Evolutionary conservation across 768 basidiomycete genomes (phyloP).

Genomic region (Postia placenta): DNA sequence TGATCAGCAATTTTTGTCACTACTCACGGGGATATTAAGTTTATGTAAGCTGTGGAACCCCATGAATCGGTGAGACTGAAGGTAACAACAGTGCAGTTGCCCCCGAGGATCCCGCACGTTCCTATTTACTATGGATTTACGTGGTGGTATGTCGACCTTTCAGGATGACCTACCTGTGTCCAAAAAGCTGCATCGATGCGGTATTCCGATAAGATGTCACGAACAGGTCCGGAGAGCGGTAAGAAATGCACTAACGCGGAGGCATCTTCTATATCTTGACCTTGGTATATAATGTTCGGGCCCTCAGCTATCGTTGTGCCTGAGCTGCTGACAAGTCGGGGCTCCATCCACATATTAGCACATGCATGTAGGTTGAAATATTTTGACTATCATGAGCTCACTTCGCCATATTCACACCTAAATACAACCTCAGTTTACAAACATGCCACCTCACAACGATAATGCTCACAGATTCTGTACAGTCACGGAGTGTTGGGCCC

Average conservation of each 20-base stretch:
- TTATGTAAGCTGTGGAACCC: background rate
- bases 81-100: background rate
- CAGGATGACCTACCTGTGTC: background rate
- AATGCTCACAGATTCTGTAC: background rate
- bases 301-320: background rate
- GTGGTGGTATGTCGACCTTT: too few relatives aligned
- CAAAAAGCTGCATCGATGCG: background rate
- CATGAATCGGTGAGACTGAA: background rate
- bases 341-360: background rate
- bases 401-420: background rate
- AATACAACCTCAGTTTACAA: too few relatives aligned
- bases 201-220: too few relatives aligned
- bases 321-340: background rate
- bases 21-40: background rate
- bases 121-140: background rate
- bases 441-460: too few relatives aligned
- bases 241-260: background rate
- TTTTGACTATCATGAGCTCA: too few relatives aligned
- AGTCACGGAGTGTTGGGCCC: background rate
- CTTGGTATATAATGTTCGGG: background rate
- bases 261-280: background rate
- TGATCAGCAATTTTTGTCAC: too few relatives aligned
- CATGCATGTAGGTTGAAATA: too few relatives aligned
- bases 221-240: too few relatives aligned
- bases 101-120: background rate